phyloP scores from a whole-genome alignment of 495 filamentous ascomycete species.

The Hypomontagnella monticulosa region DNA sequence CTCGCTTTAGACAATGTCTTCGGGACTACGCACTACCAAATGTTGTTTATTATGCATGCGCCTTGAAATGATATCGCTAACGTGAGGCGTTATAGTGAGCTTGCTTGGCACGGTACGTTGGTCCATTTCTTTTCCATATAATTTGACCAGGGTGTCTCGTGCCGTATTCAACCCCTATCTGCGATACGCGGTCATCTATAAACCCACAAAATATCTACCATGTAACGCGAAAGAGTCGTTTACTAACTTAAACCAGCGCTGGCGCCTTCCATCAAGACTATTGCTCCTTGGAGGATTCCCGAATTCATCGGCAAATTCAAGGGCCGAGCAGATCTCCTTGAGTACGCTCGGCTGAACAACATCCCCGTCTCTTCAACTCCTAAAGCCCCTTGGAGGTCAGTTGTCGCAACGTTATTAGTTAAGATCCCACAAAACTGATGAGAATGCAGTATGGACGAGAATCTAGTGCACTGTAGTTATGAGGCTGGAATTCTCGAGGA shows the following conservation, averaged over 20 bases:
- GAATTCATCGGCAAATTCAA: slow-evolving; percentile 75
- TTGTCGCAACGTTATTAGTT: background rate
- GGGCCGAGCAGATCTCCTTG: slow-evolving; percentile 87
- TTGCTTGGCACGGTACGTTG: slow-evolving; percentile 23
- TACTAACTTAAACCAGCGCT: slow-evolving; percentile 57
- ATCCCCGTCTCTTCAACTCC: slow-evolving; percentile 86
- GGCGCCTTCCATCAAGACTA: slow-evolving; percentile 81
- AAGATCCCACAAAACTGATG: background rate
- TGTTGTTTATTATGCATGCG: no score
- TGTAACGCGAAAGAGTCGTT: background rate
- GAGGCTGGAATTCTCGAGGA: slow-evolving; percentile 73
- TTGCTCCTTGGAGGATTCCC: slow-evolving; percentile 88
- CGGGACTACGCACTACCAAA: no score
- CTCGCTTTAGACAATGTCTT: background rate
- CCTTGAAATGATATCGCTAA: background rate
- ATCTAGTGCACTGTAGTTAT: slow-evolving; percentile 90
- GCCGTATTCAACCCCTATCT: no score
- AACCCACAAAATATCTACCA: no score
- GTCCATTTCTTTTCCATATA: no score
- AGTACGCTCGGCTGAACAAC: slow-evolving; percentile 78
- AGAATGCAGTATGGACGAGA: slow-evolving; percentile 73
- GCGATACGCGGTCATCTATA: no score
- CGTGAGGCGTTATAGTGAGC: background rate
- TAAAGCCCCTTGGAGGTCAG: slow-evolving; percentile 77
- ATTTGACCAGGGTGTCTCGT: no score